Evolutionary conservation across 1,139 yeast species (phyloP).

Genomic region (Pichiaceae sp.): DNA sequence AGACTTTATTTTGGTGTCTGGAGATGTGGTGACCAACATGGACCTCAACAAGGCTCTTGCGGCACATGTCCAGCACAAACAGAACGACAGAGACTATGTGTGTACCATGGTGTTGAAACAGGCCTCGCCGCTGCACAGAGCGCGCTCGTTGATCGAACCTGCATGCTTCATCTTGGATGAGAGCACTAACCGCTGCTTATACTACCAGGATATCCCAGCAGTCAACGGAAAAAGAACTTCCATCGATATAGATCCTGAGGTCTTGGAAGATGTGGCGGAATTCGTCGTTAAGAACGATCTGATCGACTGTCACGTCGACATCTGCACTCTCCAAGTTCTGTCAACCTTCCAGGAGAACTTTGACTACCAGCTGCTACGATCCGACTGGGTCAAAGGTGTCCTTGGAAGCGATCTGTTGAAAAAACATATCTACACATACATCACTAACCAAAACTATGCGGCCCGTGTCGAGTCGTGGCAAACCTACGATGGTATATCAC

Average conservation of each 20-base stretch:
- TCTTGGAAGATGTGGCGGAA: slow-evolving; percentile 71
- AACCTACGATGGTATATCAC: slow-evolving; percentile 87
- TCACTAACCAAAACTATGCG: slow-evolving; percentile 70
- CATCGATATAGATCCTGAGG: slow-evolving; percentile 76
- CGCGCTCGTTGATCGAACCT: slow-evolving; percentile 71
- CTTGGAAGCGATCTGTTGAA: slow-evolving; percentile 84
- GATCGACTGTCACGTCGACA: slow-evolving; percentile 93
- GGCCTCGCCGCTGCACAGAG: slow-evolving; percentile 79
- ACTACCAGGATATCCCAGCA: slow-evolving; percentile 69
- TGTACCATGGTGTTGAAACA: slow-evolving; percentile 88
- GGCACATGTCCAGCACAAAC: slow-evolving; percentile 63
- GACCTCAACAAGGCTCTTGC: slow-evolving; percentile 69
- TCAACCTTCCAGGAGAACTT: slow-evolving; percentile 93
- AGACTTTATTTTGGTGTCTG: slow-evolving; percentile 83
- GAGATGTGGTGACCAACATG: slow-evolving; percentile 89
- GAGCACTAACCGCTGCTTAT: slow-evolving; percentile 65
- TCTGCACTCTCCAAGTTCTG: slow-evolving; percentile 91
- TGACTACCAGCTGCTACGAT: slow-evolving; percentile 81
- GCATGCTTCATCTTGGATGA: slow-evolving; percentile 79
- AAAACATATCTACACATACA: slow-evolving; percentile 83
- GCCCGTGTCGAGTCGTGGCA: slow-evolving; percentile 93
- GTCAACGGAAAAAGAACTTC: slow-evolving; percentile 36
- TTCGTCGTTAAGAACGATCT: slow-evolving; percentile 80
- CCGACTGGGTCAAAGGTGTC: slow-evolving; percentile 86
- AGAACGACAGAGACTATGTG: slow-evolving; percentile 78